phyloP scores from a whole-genome alignment of 345 rosid species.

The Barbarea vulgaris region DNA sequence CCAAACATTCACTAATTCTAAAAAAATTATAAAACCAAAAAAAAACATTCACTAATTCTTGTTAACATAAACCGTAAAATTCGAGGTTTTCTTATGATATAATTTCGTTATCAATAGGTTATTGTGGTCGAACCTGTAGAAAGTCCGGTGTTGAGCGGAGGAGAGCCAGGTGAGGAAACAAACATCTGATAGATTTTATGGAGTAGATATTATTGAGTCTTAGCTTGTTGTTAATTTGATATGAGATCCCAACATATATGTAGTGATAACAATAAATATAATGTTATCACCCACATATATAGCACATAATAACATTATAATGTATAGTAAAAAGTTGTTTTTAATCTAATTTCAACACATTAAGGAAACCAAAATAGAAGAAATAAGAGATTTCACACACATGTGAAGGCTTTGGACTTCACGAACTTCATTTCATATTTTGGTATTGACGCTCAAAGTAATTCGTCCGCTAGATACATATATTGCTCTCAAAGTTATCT shows the following conservation, averaged over 20 bases:
- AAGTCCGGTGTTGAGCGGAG: slow-evolving; percentile 43
- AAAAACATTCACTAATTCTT: not conserved
- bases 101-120: slow-evolving; percentile 20
- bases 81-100: not conserved
- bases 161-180: slow-evolving; percentile 31
- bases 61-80: not conserved
- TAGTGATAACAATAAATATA: not conserved
- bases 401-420: not conserved
- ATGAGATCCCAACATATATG: not conserved
- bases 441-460: not conserved
- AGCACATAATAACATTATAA: no score
- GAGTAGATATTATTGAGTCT: not conserved
- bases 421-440: not conserved
- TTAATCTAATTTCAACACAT: not conserved
- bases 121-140: slow-evolving; percentile 38
- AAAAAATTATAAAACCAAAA: no score
- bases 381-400: not conserved
- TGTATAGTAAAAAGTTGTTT: not conserved
- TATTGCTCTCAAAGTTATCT: not conserved
- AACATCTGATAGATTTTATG: not conserved
- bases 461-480: not conserved
- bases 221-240: not conserved
- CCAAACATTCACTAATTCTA: no score
- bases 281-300: no score
- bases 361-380: not conserved